Base-by-base conservation (phyloP, 331 rosid genomes). In the Quercus lobata region DNA sequence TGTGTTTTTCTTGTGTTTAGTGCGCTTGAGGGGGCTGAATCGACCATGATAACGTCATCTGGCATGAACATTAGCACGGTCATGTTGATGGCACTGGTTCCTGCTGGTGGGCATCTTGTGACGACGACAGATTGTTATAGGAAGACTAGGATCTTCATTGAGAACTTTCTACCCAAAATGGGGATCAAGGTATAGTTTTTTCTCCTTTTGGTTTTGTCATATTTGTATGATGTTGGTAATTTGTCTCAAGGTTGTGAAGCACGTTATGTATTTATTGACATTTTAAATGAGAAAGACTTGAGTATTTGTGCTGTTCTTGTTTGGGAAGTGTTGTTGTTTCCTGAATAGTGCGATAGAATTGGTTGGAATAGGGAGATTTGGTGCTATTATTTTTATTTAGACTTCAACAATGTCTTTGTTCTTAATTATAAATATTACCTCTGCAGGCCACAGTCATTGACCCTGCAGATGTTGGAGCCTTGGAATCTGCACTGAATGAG, bases 81-180 rank as follows among this genome's bases (percentile, higher is more conserved):
- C 79, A 7, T 95, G 92, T 63, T 95, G 56, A 78, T 95, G 97
- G 97, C 98, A 56, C 79, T 95, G 86, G 88, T 95, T 85, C 97
- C 97, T 14, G 97, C 98, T 29, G 98, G 98, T 69, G 98, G 98
- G 76, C 97, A 95, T 89, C 78, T 95, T 5, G 96, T 95, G 83
- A 95, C 98, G 25, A 95, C 98, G 37, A 92, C 98, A 3, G 97
- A 95, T 83, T 95, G 97, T 84, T 95, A 95, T 76, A 86, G 97
- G 88, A 95, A 92, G 93, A 92, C 98, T 44, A 90, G 98, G 77
- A 82, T 95, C 16, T 95, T 95, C 83, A 95, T 95, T 1, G 94
- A 95, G 87, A 90, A 90, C 22, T 25, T 95, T 78, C 97, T 92
- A 58, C 97, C 97, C 18, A 95, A 91, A 88, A 91, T 92, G 98